Evolutionary conservation across 164 flowering plant genomes (phyloP).

Genomic region (Magnolia officinalis): DNA sequence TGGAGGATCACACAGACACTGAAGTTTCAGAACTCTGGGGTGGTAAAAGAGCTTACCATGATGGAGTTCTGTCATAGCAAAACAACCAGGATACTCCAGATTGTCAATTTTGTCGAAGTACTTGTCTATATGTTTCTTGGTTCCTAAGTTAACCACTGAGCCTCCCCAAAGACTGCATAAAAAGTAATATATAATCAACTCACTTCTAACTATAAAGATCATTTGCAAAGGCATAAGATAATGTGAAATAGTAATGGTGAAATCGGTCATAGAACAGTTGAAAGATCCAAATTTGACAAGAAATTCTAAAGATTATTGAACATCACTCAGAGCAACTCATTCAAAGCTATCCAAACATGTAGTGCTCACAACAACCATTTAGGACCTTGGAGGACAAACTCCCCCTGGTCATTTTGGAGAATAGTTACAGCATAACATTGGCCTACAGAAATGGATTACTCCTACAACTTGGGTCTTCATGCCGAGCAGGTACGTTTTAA

Average conservation of each 20-base stretch:
- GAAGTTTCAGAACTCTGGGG: not conserved
- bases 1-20: not conserved
- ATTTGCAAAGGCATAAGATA: not conserved
- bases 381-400: too few species aligned
- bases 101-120: slow-evolving; percentile 79
- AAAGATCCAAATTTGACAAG: not conserved
- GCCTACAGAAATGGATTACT: too few species aligned
- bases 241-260: not conserved
- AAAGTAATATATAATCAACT: not conserved
- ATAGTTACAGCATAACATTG: too few species aligned
- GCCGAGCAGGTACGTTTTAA: too few species aligned
- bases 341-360: not conserved
- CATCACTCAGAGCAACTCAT: not conserved
- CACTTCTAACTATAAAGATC: not conserved
- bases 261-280: not conserved
- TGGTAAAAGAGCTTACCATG: slow-evolving; percentile 50
- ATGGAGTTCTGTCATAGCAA: slow-evolving; percentile 99
- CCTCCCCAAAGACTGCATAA: slow-evolving; percentile 88
- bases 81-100: slow-evolving; percentile 86
- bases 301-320: not conserved
- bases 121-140: slow-evolving; percentile 81
- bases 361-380: not conserved
- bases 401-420: too few species aligned
- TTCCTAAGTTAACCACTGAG: slow-evolving; percentile 81
- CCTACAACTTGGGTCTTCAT: too few species aligned